Evolutionary conservation across 352 stramenopile genomes (phyloP).

Genomic region (Aphanomyces cochlioides): DNA sequence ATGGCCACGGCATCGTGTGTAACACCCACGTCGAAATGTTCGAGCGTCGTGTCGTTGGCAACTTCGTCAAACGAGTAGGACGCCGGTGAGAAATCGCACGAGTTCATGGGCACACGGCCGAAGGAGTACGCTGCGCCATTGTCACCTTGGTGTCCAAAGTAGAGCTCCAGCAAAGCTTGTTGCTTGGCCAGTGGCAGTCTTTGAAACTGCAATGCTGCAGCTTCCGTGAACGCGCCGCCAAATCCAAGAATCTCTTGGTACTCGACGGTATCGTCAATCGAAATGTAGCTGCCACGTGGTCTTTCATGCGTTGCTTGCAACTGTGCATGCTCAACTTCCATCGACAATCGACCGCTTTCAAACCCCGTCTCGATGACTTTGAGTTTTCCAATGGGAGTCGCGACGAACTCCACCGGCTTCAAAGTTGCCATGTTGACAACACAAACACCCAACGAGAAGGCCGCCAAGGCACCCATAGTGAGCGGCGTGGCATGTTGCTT

Average conservation of each 20-base stretch:
- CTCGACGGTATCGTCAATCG: not conserved
- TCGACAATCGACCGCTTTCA: not conserved
- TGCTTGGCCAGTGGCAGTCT: constrained; percentile 7
- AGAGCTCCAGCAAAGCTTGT: constrained; percentile 8
- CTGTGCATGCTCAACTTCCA: not conserved
- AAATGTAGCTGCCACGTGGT: constrained; percentile 11
- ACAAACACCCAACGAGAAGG: constrained; percentile 2
- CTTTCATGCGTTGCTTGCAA: not conserved
- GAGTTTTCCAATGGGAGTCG: not conserved
- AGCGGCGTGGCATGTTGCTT: not conserved
- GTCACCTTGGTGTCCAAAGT: constrained; percentile 24
- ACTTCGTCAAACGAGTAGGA: constrained; percentile 52
- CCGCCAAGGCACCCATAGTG: not conserved
- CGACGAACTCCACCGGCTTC: no score
- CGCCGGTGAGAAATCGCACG: constrained; percentile 50
- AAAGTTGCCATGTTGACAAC: not conserved
- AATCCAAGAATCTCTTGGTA: constrained; percentile 39
- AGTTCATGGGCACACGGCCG: constrained; percentile 49
- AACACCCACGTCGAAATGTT: constrained; percentile 42
- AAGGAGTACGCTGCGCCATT: constrained; percentile 46
- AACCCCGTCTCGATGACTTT: not conserved
- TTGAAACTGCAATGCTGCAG: constrained; percentile 43
- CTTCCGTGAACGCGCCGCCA: constrained; percentile 57
- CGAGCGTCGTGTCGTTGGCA: constrained; percentile 38
- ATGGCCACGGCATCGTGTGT: constrained; percentile 44